phyloP scores from a whole-genome alignment of 2,329 filamentous ascomycete genomes.

The Penicillium sp. region DNA sequence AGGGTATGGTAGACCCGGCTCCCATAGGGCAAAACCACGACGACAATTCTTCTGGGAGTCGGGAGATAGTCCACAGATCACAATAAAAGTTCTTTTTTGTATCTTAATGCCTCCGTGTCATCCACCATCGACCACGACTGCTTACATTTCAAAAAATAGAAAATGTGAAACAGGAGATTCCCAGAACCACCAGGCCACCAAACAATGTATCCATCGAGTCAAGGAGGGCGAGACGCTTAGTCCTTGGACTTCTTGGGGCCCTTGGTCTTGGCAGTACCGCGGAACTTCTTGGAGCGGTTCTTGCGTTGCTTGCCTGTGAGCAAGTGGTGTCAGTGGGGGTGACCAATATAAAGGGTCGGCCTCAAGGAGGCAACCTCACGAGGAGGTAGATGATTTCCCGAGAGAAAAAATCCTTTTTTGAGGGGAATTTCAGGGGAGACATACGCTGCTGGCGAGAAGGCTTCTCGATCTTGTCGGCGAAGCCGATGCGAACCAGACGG shows the following conservation, averaged over 20 bases:
- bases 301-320: slow-evolving; percentile 97
- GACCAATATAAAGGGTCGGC: slow-evolving; percentile 2
- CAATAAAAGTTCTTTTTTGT: slow-evolving; percentile 7
- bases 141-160: slow-evolving; percentile 6
- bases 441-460: slow-evolving; percentile 98
- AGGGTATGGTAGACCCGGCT: slow-evolving; percentile 5
- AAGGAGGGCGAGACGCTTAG: slow-evolving; percentile 54
- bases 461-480: slow-evolving; percentile 94
- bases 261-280: slow-evolving; percentile 98
- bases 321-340: slow-evolving; percentile 5
- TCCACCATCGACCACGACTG: slow-evolving; percentile 6
- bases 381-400: background rate
- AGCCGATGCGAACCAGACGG: slow-evolving; percentile 90
- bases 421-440: slow-evolving; percentile 46
- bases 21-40: slow-evolving; percentile 6
- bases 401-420: background rate
- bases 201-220: slow-evolving; percentile 23
- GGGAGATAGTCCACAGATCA: slow-evolving; percentile 6
- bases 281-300: slow-evolving; percentile 99
- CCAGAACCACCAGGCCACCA: slow-evolving; percentile 29
- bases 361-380: background rate
- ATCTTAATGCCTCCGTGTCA: slow-evolving; percentile 3
- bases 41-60: background rate
- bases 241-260: slow-evolving; percentile 89
- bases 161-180: slow-evolving; percentile 14